Evolutionary conservation across 139 green algal species (phyloP), one percentile per base, ranked within the genome.

Genomic region (Chlorella sp.): DNA sequence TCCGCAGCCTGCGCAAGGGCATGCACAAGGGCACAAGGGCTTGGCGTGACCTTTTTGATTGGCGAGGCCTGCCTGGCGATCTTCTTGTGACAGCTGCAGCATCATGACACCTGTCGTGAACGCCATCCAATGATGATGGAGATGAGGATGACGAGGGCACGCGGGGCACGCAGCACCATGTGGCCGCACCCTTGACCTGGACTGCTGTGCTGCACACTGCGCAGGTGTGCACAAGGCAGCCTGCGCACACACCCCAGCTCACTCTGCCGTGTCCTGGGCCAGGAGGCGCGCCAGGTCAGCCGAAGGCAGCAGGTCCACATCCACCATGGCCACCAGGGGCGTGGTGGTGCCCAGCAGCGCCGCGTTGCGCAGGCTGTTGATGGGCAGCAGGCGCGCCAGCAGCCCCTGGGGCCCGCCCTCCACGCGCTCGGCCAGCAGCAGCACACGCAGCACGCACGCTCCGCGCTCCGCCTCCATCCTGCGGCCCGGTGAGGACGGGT

Each of bases 321-420:
- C 83, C 32, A 82, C 70, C 80, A 88, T 82, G 55, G 75, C 75
- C 62, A 81, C 74, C 73, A 86, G 70, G 36, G 72, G 72, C 2
- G 74, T 84, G 35, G 62, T 14, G 0, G 72, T 72, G 29, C 78
- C 62, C 69, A 88, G 68, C 72, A 88, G 32, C 10, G 77, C 83
- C 10, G 77, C 72, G 60, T 88, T 84, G 22, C 83, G 68, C 69
- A 88, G 69, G 1, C 59, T 72, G 35, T 88, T 88, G 77, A 88
- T 84, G 59, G 83, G 83, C 49, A 88, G 74, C 64, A 88, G 61
- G 3, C 51, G 32, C 10, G 20, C 23, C 78, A 88, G 73, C 31
- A 80, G 35, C 2, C 74, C 67, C n/a, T n/a, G n/a, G n/a, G n/a
- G n/a, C 42, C 81, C 82, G 22, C 10, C 59, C 22, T 68, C 69